These are phyloP conservation scores for Naganishia vaughanmartiniae DNA, from an alignment of 768 basidiomycete genomes.

Conservation along the genomic window DNA sequence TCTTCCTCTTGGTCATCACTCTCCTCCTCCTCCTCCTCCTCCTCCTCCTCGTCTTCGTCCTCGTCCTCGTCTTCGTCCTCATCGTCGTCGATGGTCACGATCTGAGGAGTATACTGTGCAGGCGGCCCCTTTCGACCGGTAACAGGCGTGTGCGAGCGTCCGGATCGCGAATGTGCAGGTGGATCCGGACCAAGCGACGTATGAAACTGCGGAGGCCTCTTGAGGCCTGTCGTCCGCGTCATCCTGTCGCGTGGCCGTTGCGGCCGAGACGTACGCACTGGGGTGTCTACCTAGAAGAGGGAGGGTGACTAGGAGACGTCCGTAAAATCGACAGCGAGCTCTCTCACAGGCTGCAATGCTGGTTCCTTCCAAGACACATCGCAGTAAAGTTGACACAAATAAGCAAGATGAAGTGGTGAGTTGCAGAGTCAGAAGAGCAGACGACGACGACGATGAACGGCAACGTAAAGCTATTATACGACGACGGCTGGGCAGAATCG, in stretches of 20 bases:
- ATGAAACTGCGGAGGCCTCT: not conserved
- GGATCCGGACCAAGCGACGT: not conserved
- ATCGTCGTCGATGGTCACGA: not conserved
- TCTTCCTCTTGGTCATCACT: not conserved
- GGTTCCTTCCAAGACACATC: no score
- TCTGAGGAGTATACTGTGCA: not conserved
- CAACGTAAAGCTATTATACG: not conserved
- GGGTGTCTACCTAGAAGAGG: not conserved
- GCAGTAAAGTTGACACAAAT: no score
- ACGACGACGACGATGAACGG: no score
- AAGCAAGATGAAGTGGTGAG: no score
- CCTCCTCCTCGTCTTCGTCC: not conserved
- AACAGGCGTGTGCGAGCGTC: not conserved
- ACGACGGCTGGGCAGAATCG: not conserved
- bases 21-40: not conserved
- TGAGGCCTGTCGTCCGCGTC: conserved; percentile 13
- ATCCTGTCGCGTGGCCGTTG: not conserved
- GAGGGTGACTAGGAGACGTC: not conserved
- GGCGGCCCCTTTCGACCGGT: conserved; percentile 16
- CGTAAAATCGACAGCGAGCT: not conserved
- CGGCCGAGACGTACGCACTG: not conserved
- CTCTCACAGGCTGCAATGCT: no score
- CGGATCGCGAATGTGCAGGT: not conserved
- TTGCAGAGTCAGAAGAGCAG: no score
- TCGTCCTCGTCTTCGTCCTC: conserved; percentile 3